Evolutionary conservation across 768 basidiomycete species (phyloP).

Genomic region (Chalciporus chontae): DNA sequence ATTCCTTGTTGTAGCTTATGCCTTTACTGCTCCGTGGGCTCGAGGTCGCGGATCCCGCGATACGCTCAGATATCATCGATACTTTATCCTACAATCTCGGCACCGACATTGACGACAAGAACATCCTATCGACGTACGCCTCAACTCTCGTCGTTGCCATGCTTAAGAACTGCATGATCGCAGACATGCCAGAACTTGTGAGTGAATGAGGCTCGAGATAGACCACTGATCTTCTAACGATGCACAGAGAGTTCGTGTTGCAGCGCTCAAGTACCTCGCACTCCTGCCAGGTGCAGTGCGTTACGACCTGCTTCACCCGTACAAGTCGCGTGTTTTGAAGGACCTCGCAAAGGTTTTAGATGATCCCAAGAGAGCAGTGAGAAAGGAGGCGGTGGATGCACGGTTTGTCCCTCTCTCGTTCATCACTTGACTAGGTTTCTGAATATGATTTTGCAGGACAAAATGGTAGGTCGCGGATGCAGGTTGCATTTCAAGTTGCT

Average conservation of each 20-base stretch:
- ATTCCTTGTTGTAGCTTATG: constrained; percentile 57
- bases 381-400: constrained; percentile 87
- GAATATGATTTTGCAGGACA: constrained; percentile 20
- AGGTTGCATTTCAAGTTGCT: background rate
- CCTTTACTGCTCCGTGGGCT: constrained; percentile 86
- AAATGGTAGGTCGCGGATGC: constrained; percentile 19
- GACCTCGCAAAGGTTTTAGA: constrained; percentile 76
- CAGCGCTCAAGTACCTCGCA: constrained; percentile 73
- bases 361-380: constrained; percentile 82
- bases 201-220: constrained; percentile 15
- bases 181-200: constrained; percentile 57
- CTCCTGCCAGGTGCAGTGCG: constrained; percentile 72
- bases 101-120: constrained; percentile 46
- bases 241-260: constrained; percentile 65
- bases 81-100: constrained; percentile 71
- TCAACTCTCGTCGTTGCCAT: constrained; percentile 65
- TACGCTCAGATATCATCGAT: constrained; percentile 78
- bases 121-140: constrained; percentile 63
- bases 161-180: constrained; percentile 56
- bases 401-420: constrained; percentile 33
- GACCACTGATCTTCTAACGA: background rate
- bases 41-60: constrained; percentile 66
- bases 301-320: constrained; percentile 80
- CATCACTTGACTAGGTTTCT: background rate
- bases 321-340: constrained; percentile 68